Conservation (phyloP, 257 asterid species). For the Fraxinus quadrangulata region DNA sequence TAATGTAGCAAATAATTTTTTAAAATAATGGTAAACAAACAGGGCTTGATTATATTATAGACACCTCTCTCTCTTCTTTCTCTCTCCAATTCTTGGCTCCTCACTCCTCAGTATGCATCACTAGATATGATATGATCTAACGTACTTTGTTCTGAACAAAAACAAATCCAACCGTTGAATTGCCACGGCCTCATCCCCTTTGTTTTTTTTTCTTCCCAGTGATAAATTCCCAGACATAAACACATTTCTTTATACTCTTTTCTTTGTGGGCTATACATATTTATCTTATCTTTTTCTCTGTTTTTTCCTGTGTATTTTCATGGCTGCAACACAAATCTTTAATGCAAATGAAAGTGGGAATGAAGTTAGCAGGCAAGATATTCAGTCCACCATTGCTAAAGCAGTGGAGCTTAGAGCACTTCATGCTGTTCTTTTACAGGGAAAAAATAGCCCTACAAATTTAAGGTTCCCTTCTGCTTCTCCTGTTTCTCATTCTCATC, state of each 20-base stretch:
- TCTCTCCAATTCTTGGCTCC: constrained; percentile 37
- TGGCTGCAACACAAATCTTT: constrained; percentile 40
- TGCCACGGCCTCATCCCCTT: constrained; percentile 33
- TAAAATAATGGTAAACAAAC: no score
- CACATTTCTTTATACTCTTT: neutral
- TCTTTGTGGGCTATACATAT: constrained; percentile 19
- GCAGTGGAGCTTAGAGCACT: constrained; percentile 88
- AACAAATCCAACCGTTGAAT: constrained; percentile 50
- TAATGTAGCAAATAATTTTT: no score
- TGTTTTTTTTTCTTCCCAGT: constrained; percentile 29
- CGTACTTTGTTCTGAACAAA: constrained; percentile 21
- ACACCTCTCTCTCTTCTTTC: neutral
- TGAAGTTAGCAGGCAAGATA: constrained; percentile 52
- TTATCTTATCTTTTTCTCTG: constrained; percentile 13
- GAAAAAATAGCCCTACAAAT: constrained; percentile 45
- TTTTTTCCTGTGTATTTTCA: constrained; percentile 16
- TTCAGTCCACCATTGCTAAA: constrained; percentile 77
- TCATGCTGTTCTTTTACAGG: constrained; percentile 80
- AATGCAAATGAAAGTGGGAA: constrained; percentile 20
- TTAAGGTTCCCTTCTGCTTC: constrained; percentile 52
- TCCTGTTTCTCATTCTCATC: constrained; percentile 55
- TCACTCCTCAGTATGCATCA: constrained; percentile 40
- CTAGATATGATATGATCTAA: constrained; percentile 46
- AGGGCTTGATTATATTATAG: constrained; percentile 17
- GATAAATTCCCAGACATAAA: constrained; percentile 14